Conservation (phyloP, 1,284 basidiomycete genomes). For the Leucoagaricus sp. region DNA sequence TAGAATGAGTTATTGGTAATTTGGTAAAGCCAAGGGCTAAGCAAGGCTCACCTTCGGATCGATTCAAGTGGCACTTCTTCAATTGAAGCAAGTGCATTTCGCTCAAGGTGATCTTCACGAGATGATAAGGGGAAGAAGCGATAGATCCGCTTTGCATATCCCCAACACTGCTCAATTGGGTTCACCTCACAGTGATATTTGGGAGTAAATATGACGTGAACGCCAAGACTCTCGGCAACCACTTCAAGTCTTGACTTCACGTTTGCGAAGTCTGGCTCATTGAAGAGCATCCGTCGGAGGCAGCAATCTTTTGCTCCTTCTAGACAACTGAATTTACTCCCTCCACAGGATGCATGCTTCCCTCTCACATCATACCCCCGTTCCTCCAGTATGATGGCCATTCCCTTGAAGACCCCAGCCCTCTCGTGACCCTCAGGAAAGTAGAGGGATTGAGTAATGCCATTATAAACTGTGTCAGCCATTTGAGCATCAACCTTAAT, state of each 20-base stretch:
- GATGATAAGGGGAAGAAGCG: conserved; percentile 13
- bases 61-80: conserved; percentile 15
- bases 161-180: conserved; percentile 28
- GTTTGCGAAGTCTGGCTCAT: conserved; percentile 31
- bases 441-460: conserved; percentile 34
- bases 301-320: conserved; percentile 24
- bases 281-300: conserved; percentile 27
- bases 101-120: conserved; percentile 18
- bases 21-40: no score
- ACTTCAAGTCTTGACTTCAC: conserved; percentile 26
- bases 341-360: conserved; percentile 17
- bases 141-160: conserved; percentile 25
- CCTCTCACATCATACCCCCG: conserved; percentile 21
- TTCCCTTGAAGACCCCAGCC: conserved; percentile 31
- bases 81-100: conserved; percentile 16
- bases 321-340: conserved; percentile 24
- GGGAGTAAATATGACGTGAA: conserved; percentile 27
- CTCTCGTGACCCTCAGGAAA: conserved; percentile 29
- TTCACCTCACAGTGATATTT: no score
- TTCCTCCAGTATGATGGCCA: conserved; percentile 26
- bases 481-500: conserved; percentile 33
- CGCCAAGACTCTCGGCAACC: conserved; percentile 17
- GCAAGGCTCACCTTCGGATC: conserved; percentile 14
- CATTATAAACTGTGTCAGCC: conserved; percentile 29
- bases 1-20: no score